Percentiles rank a stretch among this genome's conserved stretches.
These are phyloP conservation scores for Arthrobotrys conoides DNA, from an alignment of 2,329 filamentous ascomycete genomes.

Conservation along the genomic window DNA sequence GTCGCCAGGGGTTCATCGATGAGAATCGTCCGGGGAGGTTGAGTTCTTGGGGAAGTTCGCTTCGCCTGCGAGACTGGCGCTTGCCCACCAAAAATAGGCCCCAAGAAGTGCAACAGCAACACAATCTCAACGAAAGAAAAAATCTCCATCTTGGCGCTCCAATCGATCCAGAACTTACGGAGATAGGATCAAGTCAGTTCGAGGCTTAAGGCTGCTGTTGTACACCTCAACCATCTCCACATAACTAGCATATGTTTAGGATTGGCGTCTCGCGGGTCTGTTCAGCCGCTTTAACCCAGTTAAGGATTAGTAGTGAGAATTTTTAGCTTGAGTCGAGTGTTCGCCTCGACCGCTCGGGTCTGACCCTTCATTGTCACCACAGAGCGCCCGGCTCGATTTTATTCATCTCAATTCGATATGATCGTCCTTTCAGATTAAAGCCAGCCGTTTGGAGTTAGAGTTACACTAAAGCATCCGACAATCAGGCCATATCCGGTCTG, in stretches of 20 bases:
- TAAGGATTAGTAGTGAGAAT: constrained; percentile 18
- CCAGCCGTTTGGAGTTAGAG: not conserved
- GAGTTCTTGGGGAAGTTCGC: constrained; percentile 22
- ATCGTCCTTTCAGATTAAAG: constrained; percentile 8
- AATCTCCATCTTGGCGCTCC: constrained; percentile 53
- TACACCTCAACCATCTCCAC: constrained; percentile 21
- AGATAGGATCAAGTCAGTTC: constrained; percentile 17
- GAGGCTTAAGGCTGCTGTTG: constrained; percentile 2
- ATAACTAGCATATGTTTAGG: constrained; percentile 26
- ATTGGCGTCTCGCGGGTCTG: constrained; percentile 22
- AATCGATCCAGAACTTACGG: constrained; percentile 6
- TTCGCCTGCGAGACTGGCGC: constrained; percentile 14
- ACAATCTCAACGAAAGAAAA: constrained; percentile 13
- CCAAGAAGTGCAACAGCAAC: constrained; percentile 18
- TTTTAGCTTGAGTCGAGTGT: not conserved
- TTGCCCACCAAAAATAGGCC: constrained; percentile 38
- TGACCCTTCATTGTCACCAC: constrained; percentile 6
- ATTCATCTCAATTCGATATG: not conserved
- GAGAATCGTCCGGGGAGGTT: constrained; percentile 12
- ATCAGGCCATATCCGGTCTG: not conserved
- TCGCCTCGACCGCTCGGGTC: constrained; percentile 24
- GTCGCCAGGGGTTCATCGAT: not conserved
- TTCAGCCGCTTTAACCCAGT: constrained; percentile 15
- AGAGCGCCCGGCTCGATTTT: not conserved
- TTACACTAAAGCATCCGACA: not conserved